A percentile compares a stretch with the other conserved stretches of the same genome.
These are phyloP conservation scores for Elongisporangium senticosum DNA, from an alignment of 352 stramenopile species.

Conservation along the genomic window DNA sequence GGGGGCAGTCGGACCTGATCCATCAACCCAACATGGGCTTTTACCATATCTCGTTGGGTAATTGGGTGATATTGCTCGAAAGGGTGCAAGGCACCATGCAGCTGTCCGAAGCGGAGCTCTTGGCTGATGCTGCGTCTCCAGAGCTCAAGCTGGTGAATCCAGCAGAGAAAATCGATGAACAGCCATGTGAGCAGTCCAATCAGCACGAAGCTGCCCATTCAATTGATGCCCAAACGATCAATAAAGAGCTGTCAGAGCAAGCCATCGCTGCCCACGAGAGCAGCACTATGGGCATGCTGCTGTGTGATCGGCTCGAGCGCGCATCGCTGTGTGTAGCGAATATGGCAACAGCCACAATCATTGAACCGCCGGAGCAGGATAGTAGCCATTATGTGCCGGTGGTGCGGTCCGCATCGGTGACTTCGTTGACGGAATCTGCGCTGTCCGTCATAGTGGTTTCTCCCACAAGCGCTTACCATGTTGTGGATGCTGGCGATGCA, in stretches of 20 bases:
- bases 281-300: neutral
- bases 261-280: neutral
- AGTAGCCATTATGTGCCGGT: neutral
- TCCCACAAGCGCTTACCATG: too few species aligned
- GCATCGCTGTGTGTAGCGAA: neutral
- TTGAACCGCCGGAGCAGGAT: neutral
- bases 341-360: neutral
- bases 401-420: neutral
- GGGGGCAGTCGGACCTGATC: too few species aligned
- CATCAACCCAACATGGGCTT: neutral
- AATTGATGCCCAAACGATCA: neutral
- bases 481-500: neutral
- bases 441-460: neutral
- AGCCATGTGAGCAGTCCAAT: neutral
- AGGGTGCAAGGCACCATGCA: neutral
- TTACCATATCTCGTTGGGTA: neutral
- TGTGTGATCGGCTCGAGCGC: neutral
- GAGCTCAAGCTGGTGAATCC: too few species aligned
- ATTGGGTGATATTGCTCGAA: neutral
- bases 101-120: too few species aligned
- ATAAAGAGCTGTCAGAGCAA: neutral
- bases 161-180: neutral
- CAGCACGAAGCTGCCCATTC: neutral
- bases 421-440: neutral
- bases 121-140: too few species aligned